Evolutionary conservation across 2,329 filamentous ascomycete genomes (phyloP), one percentile per base, ranked within the genome.

Genomic region (Sarocladiaceae sp.): DNA sequence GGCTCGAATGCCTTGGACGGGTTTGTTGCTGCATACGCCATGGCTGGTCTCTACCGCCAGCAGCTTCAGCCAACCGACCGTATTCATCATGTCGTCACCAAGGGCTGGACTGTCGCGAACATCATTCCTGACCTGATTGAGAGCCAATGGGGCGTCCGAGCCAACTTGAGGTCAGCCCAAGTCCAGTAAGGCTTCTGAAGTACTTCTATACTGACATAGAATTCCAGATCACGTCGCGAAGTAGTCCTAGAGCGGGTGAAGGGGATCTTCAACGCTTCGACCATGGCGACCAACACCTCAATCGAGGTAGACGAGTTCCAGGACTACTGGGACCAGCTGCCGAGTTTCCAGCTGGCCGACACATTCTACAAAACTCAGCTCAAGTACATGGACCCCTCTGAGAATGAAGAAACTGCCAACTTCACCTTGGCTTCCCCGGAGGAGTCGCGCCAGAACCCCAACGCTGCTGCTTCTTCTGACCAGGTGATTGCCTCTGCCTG

Each of bases 11-110:
- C 52, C 0, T 42, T 54, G 10, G 52, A 53, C 35, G 52, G 50
- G 0, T 50, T 51, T 4, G 50, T 54, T 6, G 39, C 48, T 1
- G 47, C 51, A 0, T 54, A 54, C 15, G 45, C 37, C 9, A 53
- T 48, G 7, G 44, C 50, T 11, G 49, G 48, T 2, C 41, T 55
- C n/a, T 47, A 51, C 10, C 48, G 53, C 0, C 53, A 54, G 19
- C 53, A 55, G 34, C 46, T 55, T 10, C 51, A 47, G 2, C 48
- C 51, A 2, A 48, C 50, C 12, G 52, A 54, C 15, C 42, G 53
- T 3, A 49, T 55, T 10, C 53, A 55, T 20, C 48, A 52, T 29
- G 50, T 55, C 6, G 48, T 55, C 19, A 43, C 33, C 13, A 7
- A 35, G 18, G 33, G 33, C 15, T 35, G 31, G 31, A 35, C 33